phyloP scores from a whole-genome alignment of 352 stramenopile genomes.

The Globisporangium polare region DNA sequence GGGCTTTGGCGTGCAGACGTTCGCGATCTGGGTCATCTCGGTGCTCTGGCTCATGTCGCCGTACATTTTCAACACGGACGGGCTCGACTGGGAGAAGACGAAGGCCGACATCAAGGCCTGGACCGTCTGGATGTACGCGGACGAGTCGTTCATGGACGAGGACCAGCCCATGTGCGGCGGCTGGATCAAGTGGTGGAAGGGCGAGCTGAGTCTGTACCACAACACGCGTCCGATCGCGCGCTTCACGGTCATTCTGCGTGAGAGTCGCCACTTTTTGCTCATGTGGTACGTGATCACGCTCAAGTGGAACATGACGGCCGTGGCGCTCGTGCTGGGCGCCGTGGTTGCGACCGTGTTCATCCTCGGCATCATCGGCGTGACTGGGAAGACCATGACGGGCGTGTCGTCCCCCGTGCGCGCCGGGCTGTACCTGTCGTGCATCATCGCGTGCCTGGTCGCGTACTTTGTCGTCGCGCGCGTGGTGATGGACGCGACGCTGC shows the following conservation, averaged over 20 bases:
- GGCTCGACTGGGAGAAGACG: slow-evolving; percentile 80
- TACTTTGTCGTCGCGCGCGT: slow-evolving; percentile 51
- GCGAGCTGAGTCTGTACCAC: slow-evolving; percentile 65
- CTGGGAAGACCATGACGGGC: slow-evolving; percentile 26
- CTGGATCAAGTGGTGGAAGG: slow-evolving; percentile 86
- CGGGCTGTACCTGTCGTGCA: slow-evolving; percentile 38
- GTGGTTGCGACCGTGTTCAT: slow-evolving; percentile 50
- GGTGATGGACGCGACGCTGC: slow-evolving; percentile 32
- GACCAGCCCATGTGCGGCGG: slow-evolving; percentile 63
- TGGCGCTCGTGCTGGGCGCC: slow-evolving; percentile 56
- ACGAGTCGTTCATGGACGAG: slow-evolving; percentile 55
- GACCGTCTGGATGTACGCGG: slow-evolving; percentile 81
- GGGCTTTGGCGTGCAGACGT: slow-evolving; percentile 76
- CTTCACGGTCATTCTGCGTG: slow-evolving; percentile 69
- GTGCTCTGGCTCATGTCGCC: slow-evolving; percentile 71
- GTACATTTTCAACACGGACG: slow-evolving; percentile 87
- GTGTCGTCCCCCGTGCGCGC: slow-evolving; percentile 42
- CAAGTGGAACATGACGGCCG: slow-evolving; percentile 44
- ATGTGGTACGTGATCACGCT: slow-evolving; percentile 85
- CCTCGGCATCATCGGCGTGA: slow-evolving; percentile 44
- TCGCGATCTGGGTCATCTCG: slow-evolving; percentile 75
- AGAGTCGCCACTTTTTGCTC: slow-evolving; percentile 77
- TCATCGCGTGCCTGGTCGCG: slow-evolving; percentile 31
- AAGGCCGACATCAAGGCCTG: slow-evolving; percentile 73
- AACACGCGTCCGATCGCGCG: slow-evolving; percentile 68